Evolutionary conservation across 805 yeast genomes (phyloP).

Genomic region (Zygoascus tannicola): DNA sequence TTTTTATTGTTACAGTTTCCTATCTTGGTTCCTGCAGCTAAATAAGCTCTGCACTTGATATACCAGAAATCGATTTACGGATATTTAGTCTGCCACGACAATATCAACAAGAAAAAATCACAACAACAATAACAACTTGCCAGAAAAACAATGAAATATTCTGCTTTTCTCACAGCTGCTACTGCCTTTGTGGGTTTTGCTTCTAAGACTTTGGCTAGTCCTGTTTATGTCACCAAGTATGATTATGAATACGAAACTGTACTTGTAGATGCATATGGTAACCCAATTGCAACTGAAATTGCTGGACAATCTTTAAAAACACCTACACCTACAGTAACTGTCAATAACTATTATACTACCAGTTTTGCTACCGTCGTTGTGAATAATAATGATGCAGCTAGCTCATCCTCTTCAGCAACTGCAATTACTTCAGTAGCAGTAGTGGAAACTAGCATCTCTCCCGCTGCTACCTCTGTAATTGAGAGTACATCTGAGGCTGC

Average conservation of each 20-base stretch:
- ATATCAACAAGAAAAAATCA: no score
- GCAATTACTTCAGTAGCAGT: conserved; percentile 7
- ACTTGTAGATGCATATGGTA: conserved; percentile 5
- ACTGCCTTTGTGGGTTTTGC: conserved; percentile 8
- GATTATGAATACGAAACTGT: conserved; percentile 9
- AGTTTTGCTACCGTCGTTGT: conserved; percentile 2
- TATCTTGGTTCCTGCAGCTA: no score
- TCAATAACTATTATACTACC: conserved; percentile 4
- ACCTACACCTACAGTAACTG: conserved; percentile 6
- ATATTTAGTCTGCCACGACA: no score
- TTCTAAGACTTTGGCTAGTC: conserved; percentile 8
- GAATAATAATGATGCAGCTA: conserved; percentile 2
- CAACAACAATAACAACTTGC: no score
- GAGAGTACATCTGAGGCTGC: background rate
- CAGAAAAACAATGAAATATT: background rate
- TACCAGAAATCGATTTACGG: no score
- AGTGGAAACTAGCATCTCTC: conserved; percentile 5
- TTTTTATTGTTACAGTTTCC: no score
- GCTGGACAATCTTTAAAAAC: conserved; percentile 7
- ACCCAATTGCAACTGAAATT: conserved; percentile 8
- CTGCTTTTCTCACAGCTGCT: conserved; percentile 5
- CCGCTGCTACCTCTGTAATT: conserved; percentile 10
- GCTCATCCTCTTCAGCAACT: conserved; percentile 7
- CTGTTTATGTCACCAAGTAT: conserved; percentile 16
- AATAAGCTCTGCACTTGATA: no score